Evolutionary conservation across 345 rosid species (phyloP), one percentile per base, ranked within the genome.

Genomic region (Hibiscus trionum): DNA sequence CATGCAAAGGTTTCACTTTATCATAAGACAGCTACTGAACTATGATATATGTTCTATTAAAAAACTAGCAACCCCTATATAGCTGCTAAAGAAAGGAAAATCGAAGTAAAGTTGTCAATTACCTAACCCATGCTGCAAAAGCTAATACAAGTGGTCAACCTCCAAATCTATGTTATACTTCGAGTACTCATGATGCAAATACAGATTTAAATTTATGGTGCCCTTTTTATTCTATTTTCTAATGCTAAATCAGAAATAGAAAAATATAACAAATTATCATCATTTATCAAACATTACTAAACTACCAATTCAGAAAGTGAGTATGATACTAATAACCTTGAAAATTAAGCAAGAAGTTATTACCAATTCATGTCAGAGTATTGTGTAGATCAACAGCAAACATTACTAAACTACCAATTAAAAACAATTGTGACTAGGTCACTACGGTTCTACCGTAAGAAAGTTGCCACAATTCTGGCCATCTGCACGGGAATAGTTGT

Each of bases 391-490:
- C 12, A 26, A 55, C 37, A 9, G 47, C 26, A 29, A 42, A 63
- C 60, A 69, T 19, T 27, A 15, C 31, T 4, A 37, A 37, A 37
- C 10, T 11, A 60, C 64, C 72, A 4, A 39, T 42, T 37, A 76
- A 65, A 53, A 17, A 62, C 0, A 7, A 67, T 33, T 6, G 35
- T 9, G 27, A 50, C 16, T 46, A 49, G 57, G 55, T 9, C 19
- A 50, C 16, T 46, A 49, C 50, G 55, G 60, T 42, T 77, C 70
- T 85, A 86, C 93, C 62, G 88, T 93, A 77, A 93, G 75, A 75
- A 90, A 90, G 82, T 93, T 93, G 74, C 95, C 84, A 27, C 88
- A 69, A 77, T 93, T 93, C 81, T 80, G 98, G 42, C 94, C 93
- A 55, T 88, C 95, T 12, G 88, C 82, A 0, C 93, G 88, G 67